Conservation (phyloP, 441 rosid genomes). For the Populus hybrid region DNA sequence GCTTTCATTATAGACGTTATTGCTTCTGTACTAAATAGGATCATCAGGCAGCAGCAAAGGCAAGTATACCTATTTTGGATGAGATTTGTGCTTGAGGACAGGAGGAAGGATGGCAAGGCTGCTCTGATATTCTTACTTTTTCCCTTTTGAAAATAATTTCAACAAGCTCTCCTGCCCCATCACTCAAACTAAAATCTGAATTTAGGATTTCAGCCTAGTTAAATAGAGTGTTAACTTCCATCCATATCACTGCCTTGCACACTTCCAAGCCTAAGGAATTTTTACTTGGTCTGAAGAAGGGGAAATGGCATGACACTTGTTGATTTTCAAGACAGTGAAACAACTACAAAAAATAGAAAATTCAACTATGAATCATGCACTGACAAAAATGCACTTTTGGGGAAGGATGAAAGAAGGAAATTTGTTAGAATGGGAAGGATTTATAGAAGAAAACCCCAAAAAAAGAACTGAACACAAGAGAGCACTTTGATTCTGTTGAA, state of each 20-base stretch:
- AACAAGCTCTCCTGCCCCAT: background rate
- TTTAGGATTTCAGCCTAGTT: background rate
- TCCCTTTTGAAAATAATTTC: background rate
- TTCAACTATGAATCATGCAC: background rate
- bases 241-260: background rate
- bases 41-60: background rate
- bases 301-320: background rate
- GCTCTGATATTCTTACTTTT: background rate
- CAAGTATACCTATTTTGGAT: no score
- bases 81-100: background rate
- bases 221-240: background rate
- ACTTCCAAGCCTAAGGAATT: background rate
- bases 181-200: background rate
- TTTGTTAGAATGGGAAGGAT: background rate
- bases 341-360: background rate
- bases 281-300: background rate
- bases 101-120: background rate
- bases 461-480: background rate
- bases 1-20: background rate
- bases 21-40: no score
- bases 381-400: background rate
- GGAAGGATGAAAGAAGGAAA: background rate
- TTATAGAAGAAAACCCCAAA: background rate
- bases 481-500: background rate
- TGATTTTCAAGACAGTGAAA: background rate